Evolutionary conservation across 2,329 filamentous ascomycete species (phyloP), one percentile per base, ranked within the genome.

Genomic region (Scytalidium lignicola): DNA sequence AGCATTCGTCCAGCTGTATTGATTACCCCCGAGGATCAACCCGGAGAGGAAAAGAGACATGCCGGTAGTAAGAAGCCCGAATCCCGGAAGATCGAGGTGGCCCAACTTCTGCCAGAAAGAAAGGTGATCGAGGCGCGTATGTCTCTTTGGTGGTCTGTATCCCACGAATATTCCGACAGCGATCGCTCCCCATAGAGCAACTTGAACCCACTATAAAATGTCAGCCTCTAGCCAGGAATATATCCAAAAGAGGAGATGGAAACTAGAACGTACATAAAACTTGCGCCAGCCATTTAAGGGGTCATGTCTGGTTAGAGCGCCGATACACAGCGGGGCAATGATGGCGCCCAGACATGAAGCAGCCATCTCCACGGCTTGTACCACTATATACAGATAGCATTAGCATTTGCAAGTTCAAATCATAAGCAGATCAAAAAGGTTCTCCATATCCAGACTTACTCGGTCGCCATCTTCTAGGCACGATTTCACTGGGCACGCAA

Each of bases 61-160:
- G 22, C 47, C 47, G 23, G 41, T 26, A 15, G 47, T 49, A 15
- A 49, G 47, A 23, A 49, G 47, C n/a, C 23, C 47, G 17, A 19
- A 32, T 40, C 47, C 47, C 23, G 47, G n/a, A 44, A 49, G 47
- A 44, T 49, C 47, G 18, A 44, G 43, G 23, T 22, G 19, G 18
- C 43, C 43, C 10, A 44, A 22, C 43, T 50, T 50, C 41, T 50
- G 48, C n/a, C 10, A 37, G 17, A 50, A 50, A 7, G 48, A 46
- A 18, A 50, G 20, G n/a, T 50, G 48, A 40, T 50, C 48, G 18
- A 41, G 29, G 15, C 48, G 48, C 15, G 48, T 50, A 41, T 50
- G 48, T 46, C 48, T 46, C 28, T 50, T 50, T 21, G 48, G 48
- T 28, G 48, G 48, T 42, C 43, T 46, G 29, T 50, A 50, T n/a